Evolutionary conservation across 257 asterid species (phyloP).

Genomic region (Solanum okadae): DNA sequence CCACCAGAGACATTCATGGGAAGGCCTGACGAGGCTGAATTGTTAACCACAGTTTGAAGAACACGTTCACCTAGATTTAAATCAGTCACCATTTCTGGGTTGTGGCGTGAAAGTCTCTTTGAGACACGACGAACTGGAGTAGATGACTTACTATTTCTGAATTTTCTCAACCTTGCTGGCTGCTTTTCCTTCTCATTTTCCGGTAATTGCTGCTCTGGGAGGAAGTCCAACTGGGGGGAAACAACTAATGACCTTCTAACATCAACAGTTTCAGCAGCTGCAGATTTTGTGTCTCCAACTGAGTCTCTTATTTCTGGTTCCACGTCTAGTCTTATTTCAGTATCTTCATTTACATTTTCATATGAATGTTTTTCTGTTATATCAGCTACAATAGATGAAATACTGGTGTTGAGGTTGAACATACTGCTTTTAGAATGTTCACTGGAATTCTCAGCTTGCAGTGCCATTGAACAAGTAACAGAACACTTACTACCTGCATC

Average conservation of each 20-base stretch:
- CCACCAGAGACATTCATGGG: neutral
- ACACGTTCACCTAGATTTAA: constrained; percentile 10
- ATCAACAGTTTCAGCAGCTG: neutral
- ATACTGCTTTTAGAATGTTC: constrained; percentile 3
- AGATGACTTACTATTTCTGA: neutral
- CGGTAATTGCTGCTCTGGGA: constrained; percentile 12
- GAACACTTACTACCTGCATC: constrained; percentile 24
- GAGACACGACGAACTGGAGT: constrained; percentile 16
- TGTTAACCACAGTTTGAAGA: constrained; percentile 8
- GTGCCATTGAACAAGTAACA: constrained; percentile 1
- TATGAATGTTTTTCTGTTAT: neutral
- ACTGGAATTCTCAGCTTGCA: constrained; percentile 13
- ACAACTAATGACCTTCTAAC: neutral
- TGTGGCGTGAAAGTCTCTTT: constrained; percentile 19
- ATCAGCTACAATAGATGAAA: neutral
- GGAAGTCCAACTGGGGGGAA: neutral
- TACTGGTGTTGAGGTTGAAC: neutral
- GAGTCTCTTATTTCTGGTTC: neutral
- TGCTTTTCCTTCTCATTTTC: constrained; percentile 6
- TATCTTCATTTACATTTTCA: constrained; percentile 4
- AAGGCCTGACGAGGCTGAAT: neutral
- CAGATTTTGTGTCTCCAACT: neutral
- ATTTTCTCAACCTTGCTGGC: neutral
- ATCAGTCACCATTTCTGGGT: constrained; percentile 17
- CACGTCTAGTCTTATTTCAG: neutral